Conservation (phyloP, 2,329 filamentous ascomycete species). For the Verticillium albo-atrum region DNA sequence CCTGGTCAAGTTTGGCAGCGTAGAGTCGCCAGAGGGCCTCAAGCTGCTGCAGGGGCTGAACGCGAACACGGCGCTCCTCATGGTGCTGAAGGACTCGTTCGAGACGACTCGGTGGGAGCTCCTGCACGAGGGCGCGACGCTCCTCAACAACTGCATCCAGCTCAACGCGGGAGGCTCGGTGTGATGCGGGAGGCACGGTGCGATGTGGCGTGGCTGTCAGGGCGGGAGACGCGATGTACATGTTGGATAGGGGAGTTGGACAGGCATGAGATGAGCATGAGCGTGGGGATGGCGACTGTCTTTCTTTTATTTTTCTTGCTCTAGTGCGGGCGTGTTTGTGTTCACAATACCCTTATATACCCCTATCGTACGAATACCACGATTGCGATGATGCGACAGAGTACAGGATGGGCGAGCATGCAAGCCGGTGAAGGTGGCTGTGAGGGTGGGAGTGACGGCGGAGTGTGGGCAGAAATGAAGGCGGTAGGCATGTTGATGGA, state of each 20-base stretch:
- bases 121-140: constrained; percentile 76
- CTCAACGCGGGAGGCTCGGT: constrained; percentile 32
- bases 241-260: neutral
- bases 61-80: constrained; percentile 72
- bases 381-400: neutral
- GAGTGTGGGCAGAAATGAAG: no score
- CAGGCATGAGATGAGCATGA: no score
- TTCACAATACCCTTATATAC: constrained; percentile 4
- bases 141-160: constrained; percentile 77
- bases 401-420: no score
- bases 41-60: constrained; percentile 72
- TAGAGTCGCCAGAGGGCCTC: constrained; percentile 72
- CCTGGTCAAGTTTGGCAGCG: constrained; percentile 65
- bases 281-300: no score
- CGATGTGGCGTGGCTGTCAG: no score
- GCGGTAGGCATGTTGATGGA: no score
- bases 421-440: no score
- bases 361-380: constrained; percentile 2
- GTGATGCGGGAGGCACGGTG: no score
- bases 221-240: neutral
- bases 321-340: neutral
- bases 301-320: neutral
- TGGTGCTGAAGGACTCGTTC: constrained; percentile 80
- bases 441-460: no score
- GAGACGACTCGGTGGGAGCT: constrained; percentile 84